phyloP scores from a whole-genome alignment of 2,329 filamentous ascomycete genomes.

The Exophiala mesophila region DNA sequence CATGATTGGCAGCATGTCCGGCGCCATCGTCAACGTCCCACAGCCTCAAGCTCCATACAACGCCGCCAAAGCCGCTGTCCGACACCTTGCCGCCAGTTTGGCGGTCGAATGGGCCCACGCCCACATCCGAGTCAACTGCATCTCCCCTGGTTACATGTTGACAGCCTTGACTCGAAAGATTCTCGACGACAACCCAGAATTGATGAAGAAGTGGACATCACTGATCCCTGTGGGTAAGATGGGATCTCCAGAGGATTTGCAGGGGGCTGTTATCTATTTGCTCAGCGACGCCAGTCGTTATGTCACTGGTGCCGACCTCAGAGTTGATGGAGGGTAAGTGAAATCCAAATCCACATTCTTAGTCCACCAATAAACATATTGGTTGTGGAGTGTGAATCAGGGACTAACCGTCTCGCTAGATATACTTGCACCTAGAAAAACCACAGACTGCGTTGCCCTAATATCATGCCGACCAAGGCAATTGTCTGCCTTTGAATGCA shows the following conservation, averaged over 20 bases:
- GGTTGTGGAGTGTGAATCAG: neutral
- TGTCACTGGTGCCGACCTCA: conserved; percentile 69
- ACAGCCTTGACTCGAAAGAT: conserved; percentile 92
- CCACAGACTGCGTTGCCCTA: too few species aligned
- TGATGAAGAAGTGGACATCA: conserved; percentile 85
- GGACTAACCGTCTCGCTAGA: neutral
- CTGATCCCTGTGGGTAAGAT: conserved; percentile 91
- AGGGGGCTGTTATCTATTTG: conserved; percentile 86
- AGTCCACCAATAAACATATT: conserved; percentile 42
- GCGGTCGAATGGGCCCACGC: conserved; percentile 90
- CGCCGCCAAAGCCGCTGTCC: conserved; percentile 83
- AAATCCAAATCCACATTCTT: neutral
- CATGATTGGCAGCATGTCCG: conserved; percentile 94
- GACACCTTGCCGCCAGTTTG: conserved; percentile 79
- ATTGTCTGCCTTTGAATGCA: neutral
- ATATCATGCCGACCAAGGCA: too few species aligned
- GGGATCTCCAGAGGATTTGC: conserved; percentile 80
- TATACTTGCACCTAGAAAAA: conserved; percentile 18
- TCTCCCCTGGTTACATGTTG: conserved; percentile 94
- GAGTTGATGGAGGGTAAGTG: conserved; percentile 88
- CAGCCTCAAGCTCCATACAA: conserved; percentile 94
- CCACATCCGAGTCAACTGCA: conserved; percentile 89
- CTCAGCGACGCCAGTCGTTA: conserved; percentile 73
- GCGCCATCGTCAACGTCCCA: conserved; percentile 87
- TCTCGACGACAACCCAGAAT: conserved; percentile 83